Base-by-base conservation (phyloP, 148 eudicot species). In the Rhododendron ovatum region DNA sequence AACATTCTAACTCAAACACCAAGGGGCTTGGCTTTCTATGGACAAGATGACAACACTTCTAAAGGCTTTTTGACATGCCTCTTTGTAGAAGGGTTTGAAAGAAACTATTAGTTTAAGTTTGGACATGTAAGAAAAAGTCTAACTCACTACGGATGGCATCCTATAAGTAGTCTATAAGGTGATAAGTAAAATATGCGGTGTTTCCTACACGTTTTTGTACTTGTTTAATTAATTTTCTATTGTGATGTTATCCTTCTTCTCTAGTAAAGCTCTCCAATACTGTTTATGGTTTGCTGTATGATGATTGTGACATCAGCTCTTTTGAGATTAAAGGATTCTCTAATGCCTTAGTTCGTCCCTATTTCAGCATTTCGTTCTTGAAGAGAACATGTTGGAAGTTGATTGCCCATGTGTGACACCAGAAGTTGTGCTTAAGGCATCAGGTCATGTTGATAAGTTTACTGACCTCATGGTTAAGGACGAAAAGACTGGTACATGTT, bases 381-480 rank as follows among this genome's bases (percentile, higher is more conserved):
- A 95, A 86, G 99, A 95, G 89, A 94, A 96, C 91, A 96, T 96
- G 98, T 59, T 96, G 87, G 99, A 95, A 83, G 99, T 96, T 48
- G 98, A 95, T 89, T 95, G 98, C 87, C 98, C 98, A 0, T 96
- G 95, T 87, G 98, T 96, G 86, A 96, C 99, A 45, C 99, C 99
- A 12, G 99, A 96, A 87, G 86, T 91, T 55, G 99, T 96, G 82
- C 90, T 96, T 33, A 95, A 94, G 92, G 99, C 99, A 14, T 96
- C 99, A 1, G 99, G 98, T 69, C 98, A 96, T 85, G 98, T 96
- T 73, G 99, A 96, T 59, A 96, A 96, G 89, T 95, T 96, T 86
- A 95, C 99, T 61, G 98, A 96, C 89, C 96, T 95, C 82, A 96
- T 96, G 99, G 99, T 95, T n/a, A 96, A 95, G 86, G 95, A 96